Percentiles rank a stretch among this genome's conserved stretches.
phyloP scores from a whole-genome alignment of 1,139 yeast genomes.

The Martiniozyma asiatica region DNA sequence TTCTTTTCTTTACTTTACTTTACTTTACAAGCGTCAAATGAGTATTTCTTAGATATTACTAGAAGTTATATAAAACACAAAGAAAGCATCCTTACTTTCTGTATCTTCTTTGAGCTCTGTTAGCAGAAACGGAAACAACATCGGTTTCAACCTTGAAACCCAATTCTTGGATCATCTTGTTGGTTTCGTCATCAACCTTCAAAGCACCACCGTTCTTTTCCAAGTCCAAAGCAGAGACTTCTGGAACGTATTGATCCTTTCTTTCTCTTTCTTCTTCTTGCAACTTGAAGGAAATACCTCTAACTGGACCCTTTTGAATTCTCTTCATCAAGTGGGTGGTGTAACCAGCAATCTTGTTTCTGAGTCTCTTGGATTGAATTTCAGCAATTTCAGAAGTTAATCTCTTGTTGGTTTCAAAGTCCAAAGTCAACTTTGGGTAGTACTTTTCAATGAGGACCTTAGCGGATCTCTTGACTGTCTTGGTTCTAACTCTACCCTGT shows the following conservation, averaged over 20 bases:
- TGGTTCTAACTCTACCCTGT: conserved; percentile 97
- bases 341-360: conserved; percentile 99
- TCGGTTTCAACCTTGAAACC: conserved; percentile 94
- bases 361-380: conserved; percentile 98
- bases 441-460: conserved; percentile 99
- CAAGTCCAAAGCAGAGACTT: conserved; percentile 98
- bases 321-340: conserved; percentile 99
- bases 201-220: conserved; percentile 93
- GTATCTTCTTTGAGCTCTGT: conserved; percentile 89
- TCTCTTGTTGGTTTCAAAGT: conserved; percentile 99
- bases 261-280: conserved; percentile 99
- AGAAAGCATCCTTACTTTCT: conserved; percentile 50
- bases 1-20: too few species aligned
- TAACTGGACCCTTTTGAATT: conserved; percentile 99
- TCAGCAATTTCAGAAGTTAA: conserved; percentile 96
- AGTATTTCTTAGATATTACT: conserved; percentile 2
- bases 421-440: conserved; percentile 99
- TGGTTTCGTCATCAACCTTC: conserved; percentile 97
- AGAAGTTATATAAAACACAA: conserved; percentile 4
- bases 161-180: conserved; percentile 88
- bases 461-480: conserved; percentile 99
- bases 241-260: conserved; percentile 99
- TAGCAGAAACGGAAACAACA: conserved; percentile 86
- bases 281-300: conserved; percentile 99
- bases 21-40: too few species aligned